phyloP scores from a whole-genome alignment of 345 rosid genomes.

The Punica granatum region DNA sequence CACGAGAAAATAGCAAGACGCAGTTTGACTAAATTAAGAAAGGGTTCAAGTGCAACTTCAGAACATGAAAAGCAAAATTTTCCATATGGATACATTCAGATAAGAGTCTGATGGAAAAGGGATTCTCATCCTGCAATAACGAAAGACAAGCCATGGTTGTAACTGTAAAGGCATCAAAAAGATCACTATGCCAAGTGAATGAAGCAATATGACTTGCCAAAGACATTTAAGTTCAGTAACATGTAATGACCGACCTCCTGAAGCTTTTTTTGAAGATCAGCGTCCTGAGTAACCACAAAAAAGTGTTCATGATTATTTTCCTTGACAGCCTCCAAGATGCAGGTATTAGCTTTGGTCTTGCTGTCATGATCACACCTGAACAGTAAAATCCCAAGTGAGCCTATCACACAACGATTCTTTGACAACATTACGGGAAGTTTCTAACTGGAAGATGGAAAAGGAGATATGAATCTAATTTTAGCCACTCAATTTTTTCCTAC shows the following conservation, averaged over 20 bases:
- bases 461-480: too few relatives aligned
- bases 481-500: too few relatives aligned
- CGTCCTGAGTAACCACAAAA: slow-evolving; percentile 82
- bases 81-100: background rate
- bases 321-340: slow-evolving; percentile 61
- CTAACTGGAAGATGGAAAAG: too few relatives aligned
- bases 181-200: too few relatives aligned
- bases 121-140: too few relatives aligned
- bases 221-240: background rate
- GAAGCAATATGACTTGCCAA: background rate
- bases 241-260: slow-evolving; percentile 39
- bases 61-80: background rate
- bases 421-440: too few relatives aligned
- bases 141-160: too few relatives aligned
- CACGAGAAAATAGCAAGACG: too few relatives aligned
- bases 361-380: slow-evolving; percentile 76
- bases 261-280: slow-evolving; percentile 55
- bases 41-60: background rate
- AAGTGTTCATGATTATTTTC: slow-evolving; percentile 61
- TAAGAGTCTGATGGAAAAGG: background rate
- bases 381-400: background rate
- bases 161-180: background rate
- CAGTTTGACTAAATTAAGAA: too few relatives aligned
- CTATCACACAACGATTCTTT: background rate
- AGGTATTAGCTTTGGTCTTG: slow-evolving; percentile 51